Base-by-base conservation (phyloP, 108 stramenopile genomes). In the Fragilariopsis cylindrus region DNA sequence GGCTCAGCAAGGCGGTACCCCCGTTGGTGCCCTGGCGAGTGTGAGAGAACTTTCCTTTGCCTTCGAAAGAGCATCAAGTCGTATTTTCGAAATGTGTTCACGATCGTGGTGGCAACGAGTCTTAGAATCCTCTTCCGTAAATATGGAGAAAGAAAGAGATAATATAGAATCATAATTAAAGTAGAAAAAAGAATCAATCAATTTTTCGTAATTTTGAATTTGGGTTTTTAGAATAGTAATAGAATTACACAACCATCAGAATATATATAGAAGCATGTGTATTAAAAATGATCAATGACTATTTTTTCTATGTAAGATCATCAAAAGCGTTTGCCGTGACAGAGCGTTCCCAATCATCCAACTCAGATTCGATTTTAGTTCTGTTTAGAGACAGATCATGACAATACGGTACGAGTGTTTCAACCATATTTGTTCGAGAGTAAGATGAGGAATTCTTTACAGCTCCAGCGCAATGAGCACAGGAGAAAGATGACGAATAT, bases 1-100 rank as follows among this genome's bases (percentile, higher is more conserved):
- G 15, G 70, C 60, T 5, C 56, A 60, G 18, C 57, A 74, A 47
- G 77, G 75, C 11, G 90, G 88, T 13, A 73, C 57, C 30, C 68
- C 88, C 30, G 82, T 92, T 12, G 81, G 88, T 45, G 85, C 89
- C 42, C 74, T 92, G 75, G 96, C 92, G 0, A 93, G 93, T 73
- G 96, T 96, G 1, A 81, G 83, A 45, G 96, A 96, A 68, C 70
- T 93, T 21, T 78, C 82, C 12, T 93, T 91, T 82, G 96, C 96
- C 6, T 94, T 94, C 76, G 65, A 82, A 68, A 82, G 96, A 58
- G 90, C 93, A 18, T 78, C 88, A 2, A 94, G 93, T 80, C 93
- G 96, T 13, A 48, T 96, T n/a, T 54, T 71, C 48, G 96, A 96
- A 74, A 93, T 96, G 92, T 85, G 85, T 58, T 92, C 92, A 1